Conservation (phyloP, 2,329 filamentous ascomycete genomes). For the Colletotrichum theobromicola region DNA sequence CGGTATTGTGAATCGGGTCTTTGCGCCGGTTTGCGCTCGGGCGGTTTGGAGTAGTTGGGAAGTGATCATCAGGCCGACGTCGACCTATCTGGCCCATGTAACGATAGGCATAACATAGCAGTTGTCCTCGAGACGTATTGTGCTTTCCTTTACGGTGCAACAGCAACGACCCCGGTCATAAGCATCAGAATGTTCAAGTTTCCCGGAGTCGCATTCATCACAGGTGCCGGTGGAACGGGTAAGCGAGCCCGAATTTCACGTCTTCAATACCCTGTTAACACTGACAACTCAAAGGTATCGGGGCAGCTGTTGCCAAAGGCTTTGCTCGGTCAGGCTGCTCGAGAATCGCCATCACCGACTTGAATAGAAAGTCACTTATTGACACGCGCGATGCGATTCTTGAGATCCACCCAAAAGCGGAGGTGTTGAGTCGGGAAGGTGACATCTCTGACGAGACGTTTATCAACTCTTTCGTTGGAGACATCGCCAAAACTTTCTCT, state of each 20-base stretch:
- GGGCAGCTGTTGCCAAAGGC: constrained; percentile 54
- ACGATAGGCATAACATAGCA: not conserved
- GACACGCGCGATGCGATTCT: constrained; percentile 37
- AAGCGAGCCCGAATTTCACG: not conserved
- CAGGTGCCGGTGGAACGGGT: constrained; percentile 54
- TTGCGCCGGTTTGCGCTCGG: not conserved
- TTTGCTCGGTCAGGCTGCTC: constrained; percentile 56
- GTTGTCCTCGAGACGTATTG: not conserved
- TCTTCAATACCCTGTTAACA: not conserved
- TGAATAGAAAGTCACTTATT: constrained; percentile 45
- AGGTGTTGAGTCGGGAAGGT: constrained; percentile 41
- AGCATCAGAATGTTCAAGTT: constrained; percentile 29
- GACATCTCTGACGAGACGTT: constrained; percentile 54
- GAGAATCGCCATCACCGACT: constrained; percentile 59
- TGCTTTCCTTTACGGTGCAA: not conserved
- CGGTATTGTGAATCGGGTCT: not conserved
- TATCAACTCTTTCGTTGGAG: constrained; percentile 39
- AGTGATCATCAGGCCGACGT: not conserved
- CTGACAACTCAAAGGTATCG: constrained; percentile 50
- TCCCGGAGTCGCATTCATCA: constrained; percentile 51
- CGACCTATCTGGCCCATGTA: not conserved
- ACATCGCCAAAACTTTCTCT: constrained; percentile 38
- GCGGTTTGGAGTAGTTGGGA: not conserved
- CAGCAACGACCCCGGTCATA: not conserved
- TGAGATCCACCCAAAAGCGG: constrained; percentile 34